Base-by-base conservation (phyloP, 2,329 filamentous ascomycete genomes). In the Colletotrichum phormii region DNA sequence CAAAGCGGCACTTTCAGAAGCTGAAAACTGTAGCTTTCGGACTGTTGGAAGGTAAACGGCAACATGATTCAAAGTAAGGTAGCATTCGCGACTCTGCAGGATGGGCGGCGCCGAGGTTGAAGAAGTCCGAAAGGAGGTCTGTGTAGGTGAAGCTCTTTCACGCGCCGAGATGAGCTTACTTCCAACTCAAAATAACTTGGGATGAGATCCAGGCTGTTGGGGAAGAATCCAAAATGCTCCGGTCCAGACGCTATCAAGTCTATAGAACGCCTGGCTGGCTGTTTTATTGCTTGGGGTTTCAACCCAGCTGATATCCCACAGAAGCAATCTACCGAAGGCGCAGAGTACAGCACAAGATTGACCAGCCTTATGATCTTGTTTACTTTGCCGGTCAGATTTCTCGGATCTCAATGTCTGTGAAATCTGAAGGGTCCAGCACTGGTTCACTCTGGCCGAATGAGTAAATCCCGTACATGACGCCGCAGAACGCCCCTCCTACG, bases 391-490 rank as follows among this genome's bases (percentile, higher is more conserved):
- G 1, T 49, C 18, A 49, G n/a, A 12, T 49, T 26, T 75, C 58
- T 9, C 58, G 13, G 67, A 75, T 59, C 29, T 63, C 59, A 33
- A 81, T 75, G 18, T 77, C 75, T 22, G 62, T 76, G 61, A 81
- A 81, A 51, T 81, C 80, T 5, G 79, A 78, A 12, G 79, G 78
- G 55, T 80, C 78, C 24, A 81, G 69, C 0, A 80, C 79, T 5
- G 80, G 78, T 59, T 81, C 79, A 18, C 76, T 75, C 15, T 72
- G 76, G 8, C 77, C 79, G 59, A 78, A 79, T 11, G 79, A 74
- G 49, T 80, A 81, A 1, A 81, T 22, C 0, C 79, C 80, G 57
- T 77, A 80, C 80, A 81, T 80, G 26, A 75, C 74, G 18, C 79
- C 80, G 22, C 77, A 76, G 33, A 81, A 81, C 3, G 78, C 76